Conservation (phyloP, 1,139 yeast species). For the Debaryomycetaceae sp. region DNA sequence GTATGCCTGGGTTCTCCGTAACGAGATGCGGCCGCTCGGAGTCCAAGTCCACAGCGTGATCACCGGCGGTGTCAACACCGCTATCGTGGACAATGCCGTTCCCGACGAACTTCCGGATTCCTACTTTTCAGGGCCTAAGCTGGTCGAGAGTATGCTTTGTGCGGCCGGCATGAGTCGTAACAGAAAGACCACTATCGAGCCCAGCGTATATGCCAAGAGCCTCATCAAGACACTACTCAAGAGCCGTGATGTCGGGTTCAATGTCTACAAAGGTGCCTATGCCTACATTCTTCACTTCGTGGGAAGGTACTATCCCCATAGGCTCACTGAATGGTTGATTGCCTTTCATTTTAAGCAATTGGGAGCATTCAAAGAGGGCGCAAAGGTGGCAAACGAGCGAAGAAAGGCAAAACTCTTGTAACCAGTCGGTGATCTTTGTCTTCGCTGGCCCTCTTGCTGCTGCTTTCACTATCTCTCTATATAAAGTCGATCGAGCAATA, state of each 20-base stretch:
- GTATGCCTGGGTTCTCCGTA: constrained; percentile 20
- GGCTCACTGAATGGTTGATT: constrained; percentile 24
- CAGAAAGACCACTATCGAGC: constrained; percentile 14
- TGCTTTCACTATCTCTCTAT: background rate
- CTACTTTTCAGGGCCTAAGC: constrained; percentile 28
- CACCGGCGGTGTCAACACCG: constrained; percentile 42
- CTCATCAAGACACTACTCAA: constrained; percentile 21
- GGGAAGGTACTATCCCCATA: constrained; percentile 26
- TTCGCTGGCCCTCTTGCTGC: background rate
- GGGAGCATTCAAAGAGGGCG: constrained; percentile 5
- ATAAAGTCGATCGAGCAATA: no score
- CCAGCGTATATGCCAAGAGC: constrained; percentile 28
- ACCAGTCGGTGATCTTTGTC: no score
- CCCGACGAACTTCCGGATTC: constrained; percentile 11
- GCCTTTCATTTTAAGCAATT: constrained; percentile 28
- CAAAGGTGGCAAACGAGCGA: constrained; percentile 1
- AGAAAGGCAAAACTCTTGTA: background rate
- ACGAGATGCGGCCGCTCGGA: constrained; percentile 31
- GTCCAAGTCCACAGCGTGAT: constrained; percentile 35
- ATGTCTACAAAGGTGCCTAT: constrained; percentile 25
- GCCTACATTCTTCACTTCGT: constrained; percentile 20
- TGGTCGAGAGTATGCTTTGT: constrained; percentile 21
- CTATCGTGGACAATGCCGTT: constrained; percentile 20
- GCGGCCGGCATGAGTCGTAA: constrained; percentile 28
- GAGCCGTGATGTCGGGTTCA: constrained; percentile 23